phyloP scores from a whole-genome alignment of 768 basidiomycete genomes.

The Pisolithus orientalis region DNA sequence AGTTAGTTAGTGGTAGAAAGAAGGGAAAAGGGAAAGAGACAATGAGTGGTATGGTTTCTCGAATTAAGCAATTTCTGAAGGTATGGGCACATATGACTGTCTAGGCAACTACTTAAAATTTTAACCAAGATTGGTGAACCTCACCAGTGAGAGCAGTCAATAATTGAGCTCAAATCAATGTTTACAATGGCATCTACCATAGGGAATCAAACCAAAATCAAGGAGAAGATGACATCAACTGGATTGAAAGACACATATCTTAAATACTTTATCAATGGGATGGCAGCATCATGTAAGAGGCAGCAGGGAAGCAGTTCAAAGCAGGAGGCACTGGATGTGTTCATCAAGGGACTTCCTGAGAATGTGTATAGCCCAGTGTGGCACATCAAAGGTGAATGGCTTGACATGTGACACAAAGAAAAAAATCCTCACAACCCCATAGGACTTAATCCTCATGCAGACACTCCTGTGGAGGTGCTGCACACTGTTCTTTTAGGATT shows the following conservation, averaged over 20 bases:
- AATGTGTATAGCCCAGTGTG: conserved; percentile 8
- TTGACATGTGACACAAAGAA: not conserved
- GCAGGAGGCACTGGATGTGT: not conserved
- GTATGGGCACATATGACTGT: not conserved
- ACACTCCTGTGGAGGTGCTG: conserved; percentile 19
- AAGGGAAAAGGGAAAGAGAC: not conserved
- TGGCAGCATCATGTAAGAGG: not conserved
- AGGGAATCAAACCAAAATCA: not conserved
- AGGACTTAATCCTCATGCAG: conserved; percentile 14
- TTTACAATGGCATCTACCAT: not conserved
- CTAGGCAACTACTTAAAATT: not conserved
- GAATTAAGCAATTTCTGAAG: not conserved
- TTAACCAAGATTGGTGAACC: not conserved
- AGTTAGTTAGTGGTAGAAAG: not conserved
- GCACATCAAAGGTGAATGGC: conserved; percentile 3
- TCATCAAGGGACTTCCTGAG: not conserved
- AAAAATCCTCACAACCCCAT: not conserved
- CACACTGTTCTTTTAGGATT: conserved; percentile 17
- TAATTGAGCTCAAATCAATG: not conserved
- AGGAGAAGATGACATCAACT: conserved; percentile 1
- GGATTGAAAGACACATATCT: conserved; percentile 11
- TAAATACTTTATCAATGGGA: conserved; percentile 3
- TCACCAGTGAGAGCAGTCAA: not conserved
- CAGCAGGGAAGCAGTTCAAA: conserved; percentile 3
- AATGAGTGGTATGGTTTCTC: not conserved